Percentiles rank a stretch among this genome's conserved stretches.
These are phyloP conservation scores for Pleurotus platypus DNA, from an alignment of 768 basidiomycete genomes.

Conservation along the genomic window DNA sequence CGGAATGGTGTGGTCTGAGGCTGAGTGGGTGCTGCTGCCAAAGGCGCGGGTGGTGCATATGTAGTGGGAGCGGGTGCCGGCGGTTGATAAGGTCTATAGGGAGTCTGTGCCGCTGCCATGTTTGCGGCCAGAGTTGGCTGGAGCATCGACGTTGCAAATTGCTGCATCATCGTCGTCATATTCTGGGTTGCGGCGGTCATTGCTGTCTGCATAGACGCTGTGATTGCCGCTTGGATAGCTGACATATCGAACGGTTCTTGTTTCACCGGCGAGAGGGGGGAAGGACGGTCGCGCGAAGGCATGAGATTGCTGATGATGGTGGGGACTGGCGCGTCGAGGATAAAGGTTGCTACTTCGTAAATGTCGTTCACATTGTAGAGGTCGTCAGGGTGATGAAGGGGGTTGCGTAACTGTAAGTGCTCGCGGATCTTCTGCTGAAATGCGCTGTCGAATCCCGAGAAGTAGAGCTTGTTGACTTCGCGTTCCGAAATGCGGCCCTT, in stretches of 20 bases:
- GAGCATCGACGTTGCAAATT: background rate
- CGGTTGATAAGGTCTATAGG: background rate
- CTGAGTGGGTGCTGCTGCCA: background rate
- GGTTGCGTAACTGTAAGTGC: background rate
- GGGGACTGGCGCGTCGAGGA: background rate
- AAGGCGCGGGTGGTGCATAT: background rate
- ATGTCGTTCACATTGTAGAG: background rate
- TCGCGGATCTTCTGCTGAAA: slow-evolving; percentile 2
- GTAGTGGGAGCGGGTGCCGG: background rate
- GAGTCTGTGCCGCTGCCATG: background rate
- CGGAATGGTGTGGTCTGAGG: background rate
- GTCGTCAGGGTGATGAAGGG: background rate
- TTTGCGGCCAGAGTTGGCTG: background rate
- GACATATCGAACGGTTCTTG: background rate
- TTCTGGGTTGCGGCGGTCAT: background rate
- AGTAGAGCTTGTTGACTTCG: slow-evolving; percentile 1
- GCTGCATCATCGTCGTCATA: slow-evolving; percentile 1
- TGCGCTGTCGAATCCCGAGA: background rate
- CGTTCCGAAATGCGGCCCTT: background rate
- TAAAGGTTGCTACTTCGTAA: background rate
- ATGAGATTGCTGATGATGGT: background rate
- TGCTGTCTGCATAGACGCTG: background rate
- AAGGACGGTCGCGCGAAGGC: background rate
- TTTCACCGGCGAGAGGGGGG: background rate
- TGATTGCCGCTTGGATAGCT: background rate